Evolutionary conservation across 176 grass and related monocot genomes (phyloP), one percentile per base, ranked within the genome.

Genomic region (Aegilops bicornis): DNA sequence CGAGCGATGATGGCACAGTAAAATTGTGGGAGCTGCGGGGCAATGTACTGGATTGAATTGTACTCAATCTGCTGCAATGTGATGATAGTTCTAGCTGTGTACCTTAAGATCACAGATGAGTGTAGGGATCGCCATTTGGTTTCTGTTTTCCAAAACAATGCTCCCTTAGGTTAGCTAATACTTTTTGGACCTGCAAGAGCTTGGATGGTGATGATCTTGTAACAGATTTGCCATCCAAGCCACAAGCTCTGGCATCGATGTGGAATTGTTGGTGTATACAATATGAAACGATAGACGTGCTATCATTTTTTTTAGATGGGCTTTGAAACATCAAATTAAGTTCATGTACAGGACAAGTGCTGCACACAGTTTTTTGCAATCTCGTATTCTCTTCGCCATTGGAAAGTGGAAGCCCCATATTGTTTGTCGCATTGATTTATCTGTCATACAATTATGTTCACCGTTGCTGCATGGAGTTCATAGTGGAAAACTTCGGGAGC

Each of bases 21-120:
- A 99, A 96, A 89, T 80, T 99, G 56, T 99, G 93, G 93, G 97
- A 99, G 81, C 85, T 99, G 39, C 70, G 67, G 50, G 88, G 87
- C 39, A 90, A 79, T 62, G 4, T 85, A 69, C 43, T 61, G 47
- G 58, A 86, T 70, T 83, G 69, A 85, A 60, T 86, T 83, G 81
- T 66, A 33, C 40, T 73, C 19, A 42, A 27, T 77, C 69, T 83
- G 35, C 11, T 87, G 75, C 64, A 79, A 43, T 45, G 84, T 91
- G 13, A 68, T 67, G 25, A 15, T 75, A 77, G 80, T 80, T 79
- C 52, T 79, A 66, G 80, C 16, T 59, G 54, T 83, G 62, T 86
- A 86, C 64, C 29, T 78, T 78, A 33, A 83, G n/a, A 78, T 82
- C 31, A 52, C 77, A 89, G 59, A 86, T 64, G 56, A 58, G 32